These are phyloP conservation scores for Oemleria cerasiformis DNA, from an alignment of 306 rosid genomes.

Conservation along the genomic window DNA sequence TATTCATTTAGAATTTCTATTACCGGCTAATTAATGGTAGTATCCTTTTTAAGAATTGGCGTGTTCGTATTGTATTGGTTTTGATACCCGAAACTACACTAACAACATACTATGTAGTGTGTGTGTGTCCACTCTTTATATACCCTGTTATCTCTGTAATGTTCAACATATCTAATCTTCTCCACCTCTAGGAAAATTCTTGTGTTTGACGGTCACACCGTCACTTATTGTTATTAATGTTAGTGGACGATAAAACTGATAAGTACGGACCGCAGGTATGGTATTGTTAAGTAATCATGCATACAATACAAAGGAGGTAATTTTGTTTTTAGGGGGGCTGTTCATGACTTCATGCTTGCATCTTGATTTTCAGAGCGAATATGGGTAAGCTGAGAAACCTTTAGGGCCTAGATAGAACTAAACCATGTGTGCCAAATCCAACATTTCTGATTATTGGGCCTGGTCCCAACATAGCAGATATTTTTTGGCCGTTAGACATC, in stretches of 20 bases:
- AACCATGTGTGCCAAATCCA: not conserved
- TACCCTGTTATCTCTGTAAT: not conserved
- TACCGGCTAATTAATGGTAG: not conserved
- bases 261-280: too few species aligned
- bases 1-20: not conserved
- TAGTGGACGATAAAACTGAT: too few species aligned
- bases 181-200: too few species aligned
- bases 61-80: not conserved
- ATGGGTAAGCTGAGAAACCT: not conserved
- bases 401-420: not conserved
- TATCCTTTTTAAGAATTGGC: too few species aligned
- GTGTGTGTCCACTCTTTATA: not conserved
- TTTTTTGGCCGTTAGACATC: not conserved
- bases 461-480: not conserved
- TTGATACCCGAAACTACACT: not conserved
- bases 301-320: too few species aligned
- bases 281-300: too few species aligned
- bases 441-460: not conserved
- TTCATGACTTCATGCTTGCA: not conserved
- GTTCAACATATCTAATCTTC: not conserved
- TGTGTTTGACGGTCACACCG: too few species aligned
- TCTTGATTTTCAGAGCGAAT: not conserved
- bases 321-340: too few species aligned
- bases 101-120: not conserved
- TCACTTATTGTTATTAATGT: too few species aligned